Percentiles rank a stretch among this genome's conserved stretches.
phyloP scores from a whole-genome alignment of 306 rosid genomes.

The Heteromeles arbutifolia region DNA sequence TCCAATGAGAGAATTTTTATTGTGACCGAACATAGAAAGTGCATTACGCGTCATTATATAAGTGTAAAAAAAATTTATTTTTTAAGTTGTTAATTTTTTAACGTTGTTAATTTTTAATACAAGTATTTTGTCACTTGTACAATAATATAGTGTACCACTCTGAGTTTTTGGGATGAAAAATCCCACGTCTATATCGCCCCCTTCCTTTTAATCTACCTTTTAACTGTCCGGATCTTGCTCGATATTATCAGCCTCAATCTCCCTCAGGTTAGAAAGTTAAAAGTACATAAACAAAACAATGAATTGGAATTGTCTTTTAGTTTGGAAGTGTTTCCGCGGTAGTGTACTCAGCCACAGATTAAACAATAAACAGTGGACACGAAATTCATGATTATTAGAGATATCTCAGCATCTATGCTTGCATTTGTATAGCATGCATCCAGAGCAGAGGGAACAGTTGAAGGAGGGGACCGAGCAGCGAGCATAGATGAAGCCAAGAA shows the following conservation, averaged over 20 bases:
- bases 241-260: neutral
- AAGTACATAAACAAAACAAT: neutral
- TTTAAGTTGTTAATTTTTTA: too few relatives aligned
- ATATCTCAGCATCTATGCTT: neutral
- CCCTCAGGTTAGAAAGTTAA: neutral
- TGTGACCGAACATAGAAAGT: too few relatives aligned
- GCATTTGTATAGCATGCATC: neutral
- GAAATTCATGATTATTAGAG: slow-evolving; percentile 47
- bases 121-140: too few relatives aligned
- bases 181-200: neutral
- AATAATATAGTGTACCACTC: too few relatives aligned
- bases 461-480: slow-evolving; percentile 40
- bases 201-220: neutral
- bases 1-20: neutral
- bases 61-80: too few relatives aligned
- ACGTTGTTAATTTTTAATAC: too few relatives aligned
- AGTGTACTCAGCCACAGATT: neutral
- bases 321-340: neutral
- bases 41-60: too few relatives aligned
- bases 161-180: rapidly evolving
- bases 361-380: slow-evolving; percentile 43
- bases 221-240: slow-evolving; percentile 37
- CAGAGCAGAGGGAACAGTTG: too few relatives aligned
- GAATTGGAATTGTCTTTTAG: neutral
- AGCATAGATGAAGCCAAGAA: slow-evolving; percentile 26